These are phyloP conservation scores for Phytophthora agathidicida DNA, from an alignment of 352 stramenopile species.

Conservation along the genomic window DNA sequence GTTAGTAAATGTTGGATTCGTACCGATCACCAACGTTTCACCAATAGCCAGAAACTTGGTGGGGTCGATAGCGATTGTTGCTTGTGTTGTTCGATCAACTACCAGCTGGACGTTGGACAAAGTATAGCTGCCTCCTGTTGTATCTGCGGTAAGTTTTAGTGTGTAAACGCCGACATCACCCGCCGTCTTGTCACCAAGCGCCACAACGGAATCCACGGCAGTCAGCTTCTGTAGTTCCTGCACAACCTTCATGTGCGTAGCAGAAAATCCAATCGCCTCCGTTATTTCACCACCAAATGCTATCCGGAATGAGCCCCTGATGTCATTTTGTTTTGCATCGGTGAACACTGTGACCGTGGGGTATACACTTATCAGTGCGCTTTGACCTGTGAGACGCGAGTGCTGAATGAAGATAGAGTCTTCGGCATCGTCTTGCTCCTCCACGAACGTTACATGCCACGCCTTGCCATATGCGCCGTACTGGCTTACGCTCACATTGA, in stretches of 20 bases:
- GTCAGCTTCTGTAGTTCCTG: constrained; percentile 77
- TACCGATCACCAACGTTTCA: constrained; percentile 53
- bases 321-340: constrained; percentile 58
- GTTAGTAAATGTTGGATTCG: constrained; percentile 23
- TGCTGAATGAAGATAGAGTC: constrained; percentile 84
- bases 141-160: constrained; percentile 54
- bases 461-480: constrained; percentile 74
- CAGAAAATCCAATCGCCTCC: constrained; percentile 59
- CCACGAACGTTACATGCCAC: constrained; percentile 93
- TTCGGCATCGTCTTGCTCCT: constrained; percentile 49
- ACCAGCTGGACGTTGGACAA: constrained; percentile 52
- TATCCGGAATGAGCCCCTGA: constrained; percentile 67
- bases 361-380: constrained; percentile 71
- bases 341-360: constrained; percentile 68
- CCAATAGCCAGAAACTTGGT: constrained; percentile 67
- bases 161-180: constrained; percentile 67
- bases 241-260: constrained; percentile 72
- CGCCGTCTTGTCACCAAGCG: constrained; percentile 43
- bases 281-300: constrained; percentile 57
- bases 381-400: constrained; percentile 74
- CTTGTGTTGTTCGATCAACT: constrained; percentile 28
- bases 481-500: constrained; percentile 82
- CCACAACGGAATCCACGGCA: constrained; percentile 64
- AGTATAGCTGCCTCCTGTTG: constrained; percentile 28
- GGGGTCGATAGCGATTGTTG: no score